Percentiles rank a stretch among this genome's conserved stretches.
These are phyloP conservation scores for Eucalyptus pumila DNA, from an alignment of 345 rosid species.

Conservation along the genomic window DNA sequence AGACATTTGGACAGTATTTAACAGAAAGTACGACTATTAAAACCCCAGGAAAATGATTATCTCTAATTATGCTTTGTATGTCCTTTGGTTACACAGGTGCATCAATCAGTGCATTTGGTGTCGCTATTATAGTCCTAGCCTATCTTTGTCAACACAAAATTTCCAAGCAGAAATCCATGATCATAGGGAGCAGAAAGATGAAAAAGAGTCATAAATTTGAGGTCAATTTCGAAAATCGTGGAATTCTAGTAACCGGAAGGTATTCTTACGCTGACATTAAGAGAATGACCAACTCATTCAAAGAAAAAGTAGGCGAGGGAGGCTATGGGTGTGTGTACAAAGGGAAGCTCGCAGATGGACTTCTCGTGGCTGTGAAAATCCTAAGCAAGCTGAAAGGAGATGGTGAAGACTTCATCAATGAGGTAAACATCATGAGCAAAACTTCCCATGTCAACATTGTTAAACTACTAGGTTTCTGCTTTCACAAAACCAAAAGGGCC, in stretches of 20 bases:
- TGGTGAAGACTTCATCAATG: slow-evolving; percentile 36
- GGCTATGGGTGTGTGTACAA: too few relatives aligned
- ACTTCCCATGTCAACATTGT: slow-evolving; percentile 40
- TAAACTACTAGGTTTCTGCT: slow-evolving; percentile 1
- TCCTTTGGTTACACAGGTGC: neutral
- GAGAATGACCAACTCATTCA: slow-evolving; percentile 14
- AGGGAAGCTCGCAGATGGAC: neutral
- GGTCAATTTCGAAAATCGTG: neutral
- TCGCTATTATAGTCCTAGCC: neutral
- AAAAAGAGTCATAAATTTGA: too few relatives aligned
- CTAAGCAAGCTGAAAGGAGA: slow-evolving; percentile 12
- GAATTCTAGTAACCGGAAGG: neutral
- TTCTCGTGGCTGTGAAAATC: slow-evolving; percentile 23
- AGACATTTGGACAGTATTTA: too few relatives aligned
- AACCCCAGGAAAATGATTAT: too few relatives aligned
- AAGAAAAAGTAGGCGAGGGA: too few relatives aligned
- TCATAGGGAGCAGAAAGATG: neutral
- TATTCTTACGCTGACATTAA: slow-evolving; percentile 7
- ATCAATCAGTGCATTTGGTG: neutral
- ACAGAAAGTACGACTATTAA: too few relatives aligned
- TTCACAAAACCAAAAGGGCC: neutral
- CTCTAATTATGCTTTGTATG: too few relatives aligned
- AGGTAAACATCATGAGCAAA: slow-evolving; percentile 31
- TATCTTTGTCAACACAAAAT: neutral
- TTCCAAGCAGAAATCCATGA: neutral